These are phyloP conservation scores for Cordyceps fumosorosea DNA, from an alignment of 2,329 filamentous ascomycete genomes.

Conservation along the genomic window DNA sequence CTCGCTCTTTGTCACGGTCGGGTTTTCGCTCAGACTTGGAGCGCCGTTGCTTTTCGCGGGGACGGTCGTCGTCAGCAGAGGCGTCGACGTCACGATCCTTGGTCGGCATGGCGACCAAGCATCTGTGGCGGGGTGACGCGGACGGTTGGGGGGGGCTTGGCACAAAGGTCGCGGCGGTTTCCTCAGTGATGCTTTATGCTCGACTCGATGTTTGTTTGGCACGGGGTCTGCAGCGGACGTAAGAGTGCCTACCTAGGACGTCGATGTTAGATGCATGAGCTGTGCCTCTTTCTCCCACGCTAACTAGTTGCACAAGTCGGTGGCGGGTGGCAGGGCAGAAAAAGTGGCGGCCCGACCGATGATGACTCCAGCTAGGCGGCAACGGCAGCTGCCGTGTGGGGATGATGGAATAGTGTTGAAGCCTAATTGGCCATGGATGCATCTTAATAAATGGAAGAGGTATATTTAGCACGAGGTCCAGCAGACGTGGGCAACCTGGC, in stretches of 20 bases:
- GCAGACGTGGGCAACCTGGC: not conserved
- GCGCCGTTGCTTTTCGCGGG: slow-evolving; percentile 34
- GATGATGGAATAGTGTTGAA: not conserved
- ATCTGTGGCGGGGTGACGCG: slow-evolving; percentile 13
- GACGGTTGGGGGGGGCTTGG: not conserved
- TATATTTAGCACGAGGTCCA: not conserved
- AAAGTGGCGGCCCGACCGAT: slow-evolving; percentile 13
- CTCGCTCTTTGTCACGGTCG: slow-evolving; percentile 26
- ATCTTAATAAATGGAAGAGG: not conserved
- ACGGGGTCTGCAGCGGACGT: not conserved
- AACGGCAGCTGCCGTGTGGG: slow-evolving; percentile 13
- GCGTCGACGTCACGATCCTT: slow-evolving; percentile 36
- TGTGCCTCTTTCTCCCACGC: not conserved
- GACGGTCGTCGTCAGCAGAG: slow-evolving; percentile 28
- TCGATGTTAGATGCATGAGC: slow-evolving; percentile 4
- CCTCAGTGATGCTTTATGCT: not conserved
- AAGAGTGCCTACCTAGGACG: not conserved
- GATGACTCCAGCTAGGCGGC: slow-evolving; percentile 10
- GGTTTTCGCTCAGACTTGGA: slow-evolving; percentile 33
- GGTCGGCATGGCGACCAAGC: slow-evolving; percentile 30
- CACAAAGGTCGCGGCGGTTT: not conserved
- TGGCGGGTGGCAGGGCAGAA: slow-evolving; percentile 11
- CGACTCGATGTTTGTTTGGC: not conserved
- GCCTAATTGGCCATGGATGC: not conserved
- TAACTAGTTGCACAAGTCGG: slow-evolving; percentile 3